Conservation (phyloP, 148 eudicot species). For the Spergularia bocconei region DNA sequence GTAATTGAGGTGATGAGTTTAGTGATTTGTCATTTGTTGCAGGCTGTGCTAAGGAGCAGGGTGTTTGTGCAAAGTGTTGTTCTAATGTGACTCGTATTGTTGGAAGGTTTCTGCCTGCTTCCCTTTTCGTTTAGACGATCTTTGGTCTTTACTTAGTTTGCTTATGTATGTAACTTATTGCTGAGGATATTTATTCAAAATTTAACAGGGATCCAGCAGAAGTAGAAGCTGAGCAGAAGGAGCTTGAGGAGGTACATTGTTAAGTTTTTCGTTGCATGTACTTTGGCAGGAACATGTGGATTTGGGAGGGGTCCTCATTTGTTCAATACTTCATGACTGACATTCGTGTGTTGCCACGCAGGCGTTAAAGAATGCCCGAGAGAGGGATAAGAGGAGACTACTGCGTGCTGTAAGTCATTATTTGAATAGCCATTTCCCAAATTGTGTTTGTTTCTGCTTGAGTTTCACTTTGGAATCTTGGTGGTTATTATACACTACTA, state of each 20-base stretch:
- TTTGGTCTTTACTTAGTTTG: not conserved
- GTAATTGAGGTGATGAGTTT: not conserved
- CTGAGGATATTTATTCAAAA: slow-evolving; percentile 4
- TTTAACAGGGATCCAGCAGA: slow-evolving; percentile 53
- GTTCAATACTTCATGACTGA: not conserved
- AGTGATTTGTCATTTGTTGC: slow-evolving; percentile 15
- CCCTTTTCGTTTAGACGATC: not conserved
- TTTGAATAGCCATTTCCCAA: no score
- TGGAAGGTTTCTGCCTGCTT: slow-evolving; percentile 57
- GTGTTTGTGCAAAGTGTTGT: slow-evolving; percentile 87
- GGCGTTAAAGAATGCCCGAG: slow-evolving; percentile 95
- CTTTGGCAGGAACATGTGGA: not conserved
- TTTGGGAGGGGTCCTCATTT: not conserved
- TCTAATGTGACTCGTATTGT: slow-evolving; percentile 55
- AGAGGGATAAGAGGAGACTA: slow-evolving; percentile 79
- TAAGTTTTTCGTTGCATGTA: not conserved
- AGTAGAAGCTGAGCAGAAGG: slow-evolving; percentile 84
- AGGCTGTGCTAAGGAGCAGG: slow-evolving; percentile 94
- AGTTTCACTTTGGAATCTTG: no score
- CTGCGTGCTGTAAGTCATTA: slow-evolving; percentile 69
- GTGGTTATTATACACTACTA: no score
- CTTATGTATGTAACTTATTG: not conserved
- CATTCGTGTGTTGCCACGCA: slow-evolving; percentile 22
- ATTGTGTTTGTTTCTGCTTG: no score
- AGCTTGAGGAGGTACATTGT: slow-evolving; percentile 62